Evolutionary conservation across 257 asterid species (phyloP).

Genomic region (Linaria vulgaris): DNA sequence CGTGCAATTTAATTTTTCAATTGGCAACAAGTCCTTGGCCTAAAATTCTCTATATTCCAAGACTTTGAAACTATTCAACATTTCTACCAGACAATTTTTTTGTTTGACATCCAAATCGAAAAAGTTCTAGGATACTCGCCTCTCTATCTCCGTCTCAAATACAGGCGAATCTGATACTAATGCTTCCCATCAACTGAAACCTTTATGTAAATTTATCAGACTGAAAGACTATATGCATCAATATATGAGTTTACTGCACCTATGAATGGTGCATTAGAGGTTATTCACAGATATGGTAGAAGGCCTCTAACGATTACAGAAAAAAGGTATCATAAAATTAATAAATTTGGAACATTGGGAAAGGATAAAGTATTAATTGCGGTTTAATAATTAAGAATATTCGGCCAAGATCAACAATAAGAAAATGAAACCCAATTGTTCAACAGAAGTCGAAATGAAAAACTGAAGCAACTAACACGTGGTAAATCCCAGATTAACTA

Average conservation of each 20-base stretch:
- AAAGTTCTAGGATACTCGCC: background rate
- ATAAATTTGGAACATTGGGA: too few species aligned
- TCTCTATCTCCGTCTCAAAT: background rate
- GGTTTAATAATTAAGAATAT: too few species aligned
- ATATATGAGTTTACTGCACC: background rate
- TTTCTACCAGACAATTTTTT: too few species aligned
- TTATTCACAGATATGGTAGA: background rate
- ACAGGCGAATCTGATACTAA: too few species aligned
- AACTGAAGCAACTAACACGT: too few species aligned
- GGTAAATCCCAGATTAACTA: background rate
- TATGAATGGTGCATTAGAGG: background rate
- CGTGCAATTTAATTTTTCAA: background rate
- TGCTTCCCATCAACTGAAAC: background rate
- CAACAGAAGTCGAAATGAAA: too few species aligned
- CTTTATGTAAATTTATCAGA: slow-evolving; percentile 1
- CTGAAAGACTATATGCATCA: background rate
- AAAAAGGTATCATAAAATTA: too few species aligned
- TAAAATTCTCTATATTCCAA: background rate
- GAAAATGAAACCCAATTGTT: too few species aligned
- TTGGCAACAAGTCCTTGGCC: background rate
- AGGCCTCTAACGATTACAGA: too few species aligned
- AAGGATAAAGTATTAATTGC: too few species aligned
- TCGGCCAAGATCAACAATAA: too few species aligned
- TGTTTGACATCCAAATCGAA: background rate
- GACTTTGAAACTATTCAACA: too few species aligned